Percentiles rank a stretch among this genome's conserved stretches.
phyloP scores from a whole-genome alignment of 2,329 filamentous ascomycete genomes.

The Colletotrichum coccodes region DNA sequence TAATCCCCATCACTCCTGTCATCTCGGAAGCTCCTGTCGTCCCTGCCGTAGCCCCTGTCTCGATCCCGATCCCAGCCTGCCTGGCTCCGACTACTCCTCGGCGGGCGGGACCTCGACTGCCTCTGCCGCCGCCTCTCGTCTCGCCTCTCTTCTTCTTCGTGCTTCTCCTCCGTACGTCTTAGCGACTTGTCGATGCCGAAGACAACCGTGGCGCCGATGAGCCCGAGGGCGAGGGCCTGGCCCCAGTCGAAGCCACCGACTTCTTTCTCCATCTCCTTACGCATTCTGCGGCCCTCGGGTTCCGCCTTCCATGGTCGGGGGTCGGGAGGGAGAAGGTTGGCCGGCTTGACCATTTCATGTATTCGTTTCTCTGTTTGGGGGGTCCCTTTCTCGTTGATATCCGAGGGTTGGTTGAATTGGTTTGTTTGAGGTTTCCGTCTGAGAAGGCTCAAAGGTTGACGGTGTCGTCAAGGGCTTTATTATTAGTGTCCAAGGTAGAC shows the following conservation, averaged over 20 bases:
- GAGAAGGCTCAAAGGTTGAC: not conserved
- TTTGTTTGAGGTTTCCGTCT: not conserved
- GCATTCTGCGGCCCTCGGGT: constrained; percentile 45
- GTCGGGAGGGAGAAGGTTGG: constrained; percentile 38
- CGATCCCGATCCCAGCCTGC: not conserved
- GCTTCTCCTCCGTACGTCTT: constrained; percentile 32
- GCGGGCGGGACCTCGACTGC: not conserved
- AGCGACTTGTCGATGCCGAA: constrained; percentile 54
- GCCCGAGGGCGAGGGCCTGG: constrained; percentile 49
- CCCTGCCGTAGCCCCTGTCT: not conserved
- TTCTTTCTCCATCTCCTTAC: constrained; percentile 52
- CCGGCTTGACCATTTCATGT: constrained; percentile 24
- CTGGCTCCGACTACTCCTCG: constrained; percentile 13
- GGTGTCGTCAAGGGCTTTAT: not conserved
- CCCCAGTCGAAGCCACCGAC: constrained; percentile 52
- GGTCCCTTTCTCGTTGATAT: not conserved
- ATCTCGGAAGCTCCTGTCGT: not conserved
- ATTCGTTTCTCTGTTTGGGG: not conserved
- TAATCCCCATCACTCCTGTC: constrained; percentile 15
- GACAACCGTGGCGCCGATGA: constrained; percentile 46
- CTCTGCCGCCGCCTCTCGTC: constrained; percentile 26
- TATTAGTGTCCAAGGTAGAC: not conserved
- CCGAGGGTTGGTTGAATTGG: not conserved
- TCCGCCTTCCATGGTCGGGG: constrained; percentile 50
- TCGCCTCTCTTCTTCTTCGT: constrained; percentile 27